These are phyloP conservation scores for Chloris gayana DNA, from an alignment of 176 grass and related monocot genomes.

Conservation along the genomic window DNA sequence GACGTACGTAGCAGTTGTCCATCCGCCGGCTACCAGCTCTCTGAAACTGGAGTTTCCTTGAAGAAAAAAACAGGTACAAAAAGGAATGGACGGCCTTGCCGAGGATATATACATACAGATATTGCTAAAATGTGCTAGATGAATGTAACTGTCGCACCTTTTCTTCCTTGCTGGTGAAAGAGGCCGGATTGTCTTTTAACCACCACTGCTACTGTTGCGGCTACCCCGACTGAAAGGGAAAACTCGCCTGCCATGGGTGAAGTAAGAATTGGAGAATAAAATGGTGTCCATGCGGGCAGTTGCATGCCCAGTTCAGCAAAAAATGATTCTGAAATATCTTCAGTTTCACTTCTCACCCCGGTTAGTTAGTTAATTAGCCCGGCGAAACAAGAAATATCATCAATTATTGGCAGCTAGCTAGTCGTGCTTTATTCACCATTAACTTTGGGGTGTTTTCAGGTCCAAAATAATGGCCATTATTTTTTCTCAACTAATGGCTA, in stretches of 20 bases:
- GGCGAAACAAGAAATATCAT: slow-evolving; percentile 9
- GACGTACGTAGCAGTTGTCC: slow-evolving; percentile 20
- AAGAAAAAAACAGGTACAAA: slow-evolving; percentile 37
- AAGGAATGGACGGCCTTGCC: background rate
- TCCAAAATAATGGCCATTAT: too few species aligned
- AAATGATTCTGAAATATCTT: slow-evolving; percentile 28
- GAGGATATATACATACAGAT: background rate
- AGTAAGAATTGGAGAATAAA: slow-evolving; percentile 27
- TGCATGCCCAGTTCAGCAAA: too few species aligned
- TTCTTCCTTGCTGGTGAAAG: slow-evolving; percentile 21
- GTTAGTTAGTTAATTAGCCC: background rate
- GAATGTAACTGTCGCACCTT: slow-evolving; percentile 13
- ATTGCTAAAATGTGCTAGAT: too few species aligned
- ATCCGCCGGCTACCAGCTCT: background rate
- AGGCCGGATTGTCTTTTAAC: slow-evolving; percentile 39
- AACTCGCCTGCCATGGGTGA: slow-evolving; percentile 26
- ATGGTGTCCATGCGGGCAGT: background rate
- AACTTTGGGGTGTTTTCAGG: too few species aligned
- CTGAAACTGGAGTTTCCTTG: slow-evolving; percentile 42
- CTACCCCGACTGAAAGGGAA: slow-evolving; percentile 44
- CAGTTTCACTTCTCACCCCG: slow-evolving; percentile 7
- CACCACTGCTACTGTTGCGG: background rate
- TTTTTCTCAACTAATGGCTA: too few species aligned
- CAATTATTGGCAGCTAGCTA: background rate
- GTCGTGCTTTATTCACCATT: background rate